Evolutionary conservation across 345 rosid species (phyloP).

Genomic region (Isatis tinctoria): DNA sequence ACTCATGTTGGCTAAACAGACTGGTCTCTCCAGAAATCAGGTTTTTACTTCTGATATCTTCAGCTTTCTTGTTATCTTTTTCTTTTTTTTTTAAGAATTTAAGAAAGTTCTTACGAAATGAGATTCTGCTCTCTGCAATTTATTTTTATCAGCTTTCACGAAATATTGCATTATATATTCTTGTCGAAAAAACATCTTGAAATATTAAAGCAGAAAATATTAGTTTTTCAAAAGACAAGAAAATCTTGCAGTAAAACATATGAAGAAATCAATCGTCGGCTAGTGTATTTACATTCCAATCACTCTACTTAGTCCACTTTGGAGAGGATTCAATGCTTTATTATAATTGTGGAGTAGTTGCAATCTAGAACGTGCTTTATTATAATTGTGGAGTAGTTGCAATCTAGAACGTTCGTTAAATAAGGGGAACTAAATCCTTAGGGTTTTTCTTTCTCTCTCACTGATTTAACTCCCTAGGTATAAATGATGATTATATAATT

Average conservation of each 20-base stretch:
- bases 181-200: background rate
- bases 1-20: slow-evolving; percentile 84
- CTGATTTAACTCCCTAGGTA: background rate
- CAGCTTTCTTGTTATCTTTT: background rate
- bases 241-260: background rate
- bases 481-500: background rate
- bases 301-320: background rate
- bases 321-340: too few relatives aligned
- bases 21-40: slow-evolving; percentile 89
- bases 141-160: background rate
- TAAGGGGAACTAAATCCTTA: background rate
- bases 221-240: background rate
- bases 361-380: too few relatives aligned
- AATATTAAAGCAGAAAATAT: background rate
- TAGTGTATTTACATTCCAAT: background rate
- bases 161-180: background rate
- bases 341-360: too few relatives aligned
- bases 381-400: background rate
- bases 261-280: background rate
- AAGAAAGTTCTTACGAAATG: background rate
- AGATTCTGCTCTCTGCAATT: background rate
- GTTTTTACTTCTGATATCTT: slow-evolving; percentile 34
- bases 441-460: background rate
- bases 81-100: background rate
- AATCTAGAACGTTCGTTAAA: background rate